These are phyloP conservation scores for Saturnispora besseyi DNA, from an alignment of 805 yeast genomes.

Conservation along the genomic window DNA sequence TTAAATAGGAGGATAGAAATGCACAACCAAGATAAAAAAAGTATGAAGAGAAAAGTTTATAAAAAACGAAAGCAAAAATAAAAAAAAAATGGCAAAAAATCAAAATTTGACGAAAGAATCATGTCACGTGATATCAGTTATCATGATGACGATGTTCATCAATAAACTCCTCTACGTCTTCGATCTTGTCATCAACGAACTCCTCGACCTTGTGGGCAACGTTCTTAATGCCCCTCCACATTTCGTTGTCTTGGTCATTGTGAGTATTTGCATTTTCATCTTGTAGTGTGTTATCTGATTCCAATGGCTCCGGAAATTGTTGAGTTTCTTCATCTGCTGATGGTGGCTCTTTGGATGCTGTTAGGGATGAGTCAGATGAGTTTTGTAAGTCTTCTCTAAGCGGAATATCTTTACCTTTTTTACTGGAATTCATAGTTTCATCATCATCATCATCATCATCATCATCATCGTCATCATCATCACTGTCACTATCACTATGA, in stretches of 20 bases:
- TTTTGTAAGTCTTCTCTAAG: background rate
- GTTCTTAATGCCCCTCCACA: background rate
- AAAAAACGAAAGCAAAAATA: background rate
- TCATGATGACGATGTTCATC: background rate
- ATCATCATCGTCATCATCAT: conserved; percentile 1
- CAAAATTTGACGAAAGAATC: background rate
- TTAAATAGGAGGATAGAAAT: background rate
- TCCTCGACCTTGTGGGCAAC: conserved; percentile 5
- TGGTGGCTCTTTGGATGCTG: background rate
- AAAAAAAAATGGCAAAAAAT: too few species aligned
- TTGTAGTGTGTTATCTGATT: background rate
- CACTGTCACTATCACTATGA: background rate
- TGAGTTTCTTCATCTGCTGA: background rate
- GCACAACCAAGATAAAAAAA: background rate
- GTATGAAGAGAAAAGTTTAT: background rate
- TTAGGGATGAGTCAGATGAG: background rate
- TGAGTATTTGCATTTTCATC: background rate
- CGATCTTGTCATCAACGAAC: background rate
- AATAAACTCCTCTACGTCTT: background rate
- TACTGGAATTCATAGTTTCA: background rate
- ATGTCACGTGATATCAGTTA: background rate
- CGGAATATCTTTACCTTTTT: background rate
- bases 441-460: conserved; percentile 14
- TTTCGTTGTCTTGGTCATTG: background rate
- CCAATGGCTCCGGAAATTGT: background rate